These are phyloP conservation scores for Aspergillus arachidicola DNA, from an alignment of 2,329 filamentous ascomycete genomes.

Conservation along the genomic window DNA sequence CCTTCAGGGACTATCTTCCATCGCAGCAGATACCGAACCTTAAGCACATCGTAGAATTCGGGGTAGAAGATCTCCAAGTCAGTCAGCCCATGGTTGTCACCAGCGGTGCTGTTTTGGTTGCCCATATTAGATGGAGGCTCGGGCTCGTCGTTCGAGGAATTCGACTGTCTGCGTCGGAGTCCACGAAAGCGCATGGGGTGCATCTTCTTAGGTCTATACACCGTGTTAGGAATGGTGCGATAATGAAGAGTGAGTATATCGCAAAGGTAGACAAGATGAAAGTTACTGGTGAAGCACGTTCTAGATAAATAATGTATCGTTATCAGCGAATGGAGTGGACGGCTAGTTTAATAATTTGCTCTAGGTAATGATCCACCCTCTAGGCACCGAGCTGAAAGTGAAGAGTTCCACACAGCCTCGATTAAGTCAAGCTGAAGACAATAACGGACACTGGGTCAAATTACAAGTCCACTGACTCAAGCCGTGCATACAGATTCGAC, in stretches of 20 bases:
- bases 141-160: neutral
- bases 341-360: neutral
- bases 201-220: neutral
- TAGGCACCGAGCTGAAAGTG: neutral
- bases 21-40: constrained; percentile 34
- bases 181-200: constrained; percentile 5
- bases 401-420: neutral
- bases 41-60: constrained; percentile 35
- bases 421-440: neutral
- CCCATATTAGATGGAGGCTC: constrained; percentile 2
- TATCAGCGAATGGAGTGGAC: neutral
- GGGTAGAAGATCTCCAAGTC: constrained; percentile 27
- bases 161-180: constrained; percentile 4
- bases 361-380: neutral
- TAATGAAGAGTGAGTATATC: neutral
- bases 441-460: neutral
- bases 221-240: neutral
- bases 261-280: neutral
- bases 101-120: neutral
- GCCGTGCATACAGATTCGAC: neutral
- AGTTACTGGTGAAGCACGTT: neutral
- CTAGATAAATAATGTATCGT: neutral
- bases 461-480: neutral
- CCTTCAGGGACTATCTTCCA: constrained; percentile 28
- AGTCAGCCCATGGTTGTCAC: neutral